A percentile compares a stretch with the other conserved stretches of the same genome.
Conservation (phyloP, 2,329 filamentous ascomycete species). For the Zasmidium cellare region DNA sequence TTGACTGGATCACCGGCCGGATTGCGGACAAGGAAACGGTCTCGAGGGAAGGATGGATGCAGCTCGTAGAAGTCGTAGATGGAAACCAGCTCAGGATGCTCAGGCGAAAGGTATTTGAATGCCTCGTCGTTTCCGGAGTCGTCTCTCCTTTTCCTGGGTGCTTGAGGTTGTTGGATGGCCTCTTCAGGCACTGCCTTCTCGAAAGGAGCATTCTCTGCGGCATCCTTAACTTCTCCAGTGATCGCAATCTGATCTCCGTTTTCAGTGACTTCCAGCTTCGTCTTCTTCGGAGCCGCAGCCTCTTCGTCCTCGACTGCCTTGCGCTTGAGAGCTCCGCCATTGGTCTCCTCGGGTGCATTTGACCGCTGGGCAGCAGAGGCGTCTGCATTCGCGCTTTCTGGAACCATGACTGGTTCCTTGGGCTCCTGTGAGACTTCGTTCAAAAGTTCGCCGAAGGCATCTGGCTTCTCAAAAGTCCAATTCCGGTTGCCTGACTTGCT, state of each 20-base stretch:
- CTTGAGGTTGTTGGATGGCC: conserved; percentile 10
- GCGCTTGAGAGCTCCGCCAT: conserved; percentile 36
- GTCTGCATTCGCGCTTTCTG: conserved; percentile 7
- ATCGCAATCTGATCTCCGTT: conserved; percentile 1
- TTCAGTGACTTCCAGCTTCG: conserved; percentile 22
- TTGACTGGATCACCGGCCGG: conserved; percentile 83
- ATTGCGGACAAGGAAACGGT: conserved; percentile 96
- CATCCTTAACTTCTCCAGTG: conserved; percentile 21
- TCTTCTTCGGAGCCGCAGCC: conserved; percentile 40
- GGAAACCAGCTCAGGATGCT: conserved; percentile 72
- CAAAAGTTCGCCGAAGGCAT: conserved; percentile 39
- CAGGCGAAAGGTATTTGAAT: conserved; percentile 81
- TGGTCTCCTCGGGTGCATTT: conserved; percentile 18
- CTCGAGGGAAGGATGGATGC: conserved; percentile 78
- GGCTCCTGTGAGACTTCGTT: conserved; percentile 40
- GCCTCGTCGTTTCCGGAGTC: conserved; percentile 73
- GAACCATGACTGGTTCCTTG: conserved; percentile 17
- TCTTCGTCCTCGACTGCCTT: conserved; percentile 40
- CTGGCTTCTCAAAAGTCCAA: conserved; percentile 30
- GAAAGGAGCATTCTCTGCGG: conserved; percentile 26
- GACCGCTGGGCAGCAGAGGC: conserved; percentile 17
- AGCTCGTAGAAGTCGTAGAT: conserved; percentile 86
- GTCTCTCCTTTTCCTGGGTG: conserved; percentile 30
- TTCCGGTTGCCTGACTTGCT: conserved; percentile 42
- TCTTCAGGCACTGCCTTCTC: conserved; percentile 21